Evolutionary conservation across 73 alveolate species (phyloP).

Genomic region (Paramecium sonneborni): DNA sequence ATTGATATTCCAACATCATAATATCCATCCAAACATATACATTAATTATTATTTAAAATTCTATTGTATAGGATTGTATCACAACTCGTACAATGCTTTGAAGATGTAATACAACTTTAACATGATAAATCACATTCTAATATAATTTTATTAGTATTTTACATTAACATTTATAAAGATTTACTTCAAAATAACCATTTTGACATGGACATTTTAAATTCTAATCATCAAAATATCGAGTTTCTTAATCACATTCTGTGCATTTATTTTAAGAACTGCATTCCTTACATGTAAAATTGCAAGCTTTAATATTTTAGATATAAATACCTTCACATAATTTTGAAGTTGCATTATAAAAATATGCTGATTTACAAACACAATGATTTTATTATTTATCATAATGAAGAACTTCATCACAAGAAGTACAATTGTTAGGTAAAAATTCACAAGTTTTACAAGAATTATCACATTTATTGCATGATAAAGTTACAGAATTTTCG

Average conservation of each 20-base stretch:
- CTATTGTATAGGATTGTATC: background rate
- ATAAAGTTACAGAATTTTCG: background rate
- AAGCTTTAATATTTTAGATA: background rate
- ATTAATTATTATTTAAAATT: background rate
- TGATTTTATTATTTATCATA: background rate
- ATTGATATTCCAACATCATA: background rate
- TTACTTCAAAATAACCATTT: background rate
- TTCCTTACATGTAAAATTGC: background rate
- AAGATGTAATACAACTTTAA: background rate
- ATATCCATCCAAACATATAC: background rate
- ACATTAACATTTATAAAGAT: background rate
- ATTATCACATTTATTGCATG: background rate
- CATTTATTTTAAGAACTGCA: background rate
- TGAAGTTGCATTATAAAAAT: background rate
- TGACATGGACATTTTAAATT: background rate
- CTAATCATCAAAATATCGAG: background rate
- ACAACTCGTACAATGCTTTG: background rate
- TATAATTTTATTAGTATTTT: background rate
- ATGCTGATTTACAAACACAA: background rate
- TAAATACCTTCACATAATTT: background rate
- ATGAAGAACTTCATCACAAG: background rate
- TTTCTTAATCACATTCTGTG: background rate
- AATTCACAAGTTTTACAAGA: background rate
- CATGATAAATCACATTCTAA: background rate
- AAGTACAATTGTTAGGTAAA: background rate